Percentiles rank a stretch among this genome's conserved stretches.
phyloP scores from a whole-genome alignment of 2,329 filamentous ascomycete genomes.

The Xenosphaeropsis pyriputrescens region DNA sequence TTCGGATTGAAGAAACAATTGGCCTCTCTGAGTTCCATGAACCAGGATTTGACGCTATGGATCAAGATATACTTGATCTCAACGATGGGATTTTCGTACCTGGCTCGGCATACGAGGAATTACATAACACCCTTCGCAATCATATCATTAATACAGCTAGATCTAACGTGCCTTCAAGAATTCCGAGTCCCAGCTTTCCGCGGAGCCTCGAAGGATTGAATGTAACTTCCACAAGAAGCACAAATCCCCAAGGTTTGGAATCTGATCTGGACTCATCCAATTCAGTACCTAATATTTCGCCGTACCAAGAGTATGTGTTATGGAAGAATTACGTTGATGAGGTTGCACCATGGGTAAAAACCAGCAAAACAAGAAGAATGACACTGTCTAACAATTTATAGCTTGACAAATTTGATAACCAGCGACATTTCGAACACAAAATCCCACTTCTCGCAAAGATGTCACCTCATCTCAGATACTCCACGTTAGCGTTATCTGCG shows the following conservation, averaged over 20 bases:
- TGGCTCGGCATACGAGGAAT: constrained; percentile 26
- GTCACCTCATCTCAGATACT: constrained; percentile 29
- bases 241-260: constrained; percentile 5
- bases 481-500: constrained; percentile 36
- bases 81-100: constrained; percentile 26
- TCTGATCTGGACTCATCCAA: constrained; percentile 8
- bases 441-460: constrained; percentile 31
- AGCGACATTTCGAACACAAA: constrained; percentile 34
- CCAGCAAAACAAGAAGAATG: no score
- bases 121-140: constrained; percentile 26
- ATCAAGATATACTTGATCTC: no score
- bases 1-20: no score
- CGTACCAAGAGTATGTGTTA: constrained; percentile 12
- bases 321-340: constrained; percentile 35
- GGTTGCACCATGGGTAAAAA: constrained; percentile 27
- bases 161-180: constrained; percentile 23
- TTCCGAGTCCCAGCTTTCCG: constrained; percentile 13
- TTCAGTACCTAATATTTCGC: constrained; percentile 6
- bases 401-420: constrained; percentile 40
- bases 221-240: no score
- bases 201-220: no score
- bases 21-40: constrained; percentile 1
- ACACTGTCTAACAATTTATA: background rate
- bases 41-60: background rate
- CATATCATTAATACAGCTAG: constrained; percentile 28